These are phyloP conservation scores for Striga hermonthica DNA, from an alignment of 305 asterid genomes.

Conservation along the genomic window DNA sequence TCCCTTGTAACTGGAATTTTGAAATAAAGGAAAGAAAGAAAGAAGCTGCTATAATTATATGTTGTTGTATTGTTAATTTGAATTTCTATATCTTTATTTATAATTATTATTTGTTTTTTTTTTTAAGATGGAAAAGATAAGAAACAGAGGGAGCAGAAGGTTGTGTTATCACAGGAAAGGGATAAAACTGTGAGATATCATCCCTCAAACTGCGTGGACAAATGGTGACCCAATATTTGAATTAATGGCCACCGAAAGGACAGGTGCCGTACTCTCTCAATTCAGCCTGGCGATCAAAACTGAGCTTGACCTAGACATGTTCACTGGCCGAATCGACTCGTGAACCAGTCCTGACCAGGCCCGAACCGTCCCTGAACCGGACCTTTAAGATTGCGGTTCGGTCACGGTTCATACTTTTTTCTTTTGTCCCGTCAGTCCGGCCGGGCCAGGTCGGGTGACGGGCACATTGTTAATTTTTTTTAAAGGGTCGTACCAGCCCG, in stretches of 20 bases:
- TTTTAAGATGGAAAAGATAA: conserved; percentile 24
- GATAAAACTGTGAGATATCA: background rate
- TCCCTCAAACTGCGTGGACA: conserved; percentile 44
- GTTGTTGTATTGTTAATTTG: background rate
- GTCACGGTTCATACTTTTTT: too few species aligned
- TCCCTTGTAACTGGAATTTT: background rate
- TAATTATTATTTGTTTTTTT: background rate
- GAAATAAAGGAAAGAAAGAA: background rate
- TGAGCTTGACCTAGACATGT: too few species aligned
- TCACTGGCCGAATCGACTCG: too few species aligned
- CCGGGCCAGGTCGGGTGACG: too few species aligned
- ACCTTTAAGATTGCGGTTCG: too few species aligned
- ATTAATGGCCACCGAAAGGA: background rate
- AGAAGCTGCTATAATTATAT: conserved; percentile 18
- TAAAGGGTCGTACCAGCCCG: too few species aligned
- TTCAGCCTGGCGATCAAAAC: too few species aligned
- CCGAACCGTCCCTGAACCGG: too few species aligned
- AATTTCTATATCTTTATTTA: background rate
- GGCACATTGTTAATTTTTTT: too few species aligned
- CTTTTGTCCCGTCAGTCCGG: too few species aligned
- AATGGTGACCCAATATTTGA: conserved; percentile 42
- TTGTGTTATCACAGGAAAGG: background rate
- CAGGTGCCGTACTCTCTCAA: too few species aligned
- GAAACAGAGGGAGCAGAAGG: conserved; percentile 22
- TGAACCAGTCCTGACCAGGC: too few species aligned